Base-by-base conservation (phyloP, 75 land plant genomes). In the Larix kaempferi region DNA sequence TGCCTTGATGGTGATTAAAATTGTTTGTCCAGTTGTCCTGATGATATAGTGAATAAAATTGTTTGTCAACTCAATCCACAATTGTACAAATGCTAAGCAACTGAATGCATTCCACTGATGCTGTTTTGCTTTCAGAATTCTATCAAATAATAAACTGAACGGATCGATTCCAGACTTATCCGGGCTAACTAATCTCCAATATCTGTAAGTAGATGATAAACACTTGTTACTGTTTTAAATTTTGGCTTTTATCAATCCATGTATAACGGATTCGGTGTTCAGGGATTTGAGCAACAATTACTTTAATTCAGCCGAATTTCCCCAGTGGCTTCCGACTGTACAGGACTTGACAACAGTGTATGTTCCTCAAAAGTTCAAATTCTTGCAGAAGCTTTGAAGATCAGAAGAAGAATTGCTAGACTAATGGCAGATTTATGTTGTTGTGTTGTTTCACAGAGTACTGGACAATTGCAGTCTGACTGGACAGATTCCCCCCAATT, bases 271-370 rank as follows among this genome's bases (percentile, higher is more conserved):
- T 35, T 67, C 19, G 17, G 21, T 67, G 14, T 61, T 2, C 78
- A 92, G 90, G 73, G 92, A 92, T 73, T 72, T 89, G 55, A 92
- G 92, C 79, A 86, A 88, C 83, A 92, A 89, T 66, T 57, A 78
- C 2, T 89, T 92, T 74, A 83, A 77, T 60, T 26, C 76, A 71
- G 77, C 93, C 57, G 79, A 57, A 77, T 73, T 76, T 79, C 94
- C 91, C 37, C 27, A 13, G 3, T 92, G 91, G 94, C 79, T 92
- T 64, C 73, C 86, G 55, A 82, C 74, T 12, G 16, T 88, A 57
- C 16, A 49, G 56, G 67, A 80, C 23, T 85, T 92, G 37, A 89
- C 89, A 26, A 88, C 84, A 7, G 16, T 92, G 94, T 92, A 74
- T 84, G 91, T 84, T 74, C 49, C 49, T 44, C 49, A 44, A 44